These are phyloP conservation scores for Paraphaeosphaeria sporulosa DNA, from an alignment of 2,329 filamentous ascomycete genomes.

Conservation along the genomic window DNA sequence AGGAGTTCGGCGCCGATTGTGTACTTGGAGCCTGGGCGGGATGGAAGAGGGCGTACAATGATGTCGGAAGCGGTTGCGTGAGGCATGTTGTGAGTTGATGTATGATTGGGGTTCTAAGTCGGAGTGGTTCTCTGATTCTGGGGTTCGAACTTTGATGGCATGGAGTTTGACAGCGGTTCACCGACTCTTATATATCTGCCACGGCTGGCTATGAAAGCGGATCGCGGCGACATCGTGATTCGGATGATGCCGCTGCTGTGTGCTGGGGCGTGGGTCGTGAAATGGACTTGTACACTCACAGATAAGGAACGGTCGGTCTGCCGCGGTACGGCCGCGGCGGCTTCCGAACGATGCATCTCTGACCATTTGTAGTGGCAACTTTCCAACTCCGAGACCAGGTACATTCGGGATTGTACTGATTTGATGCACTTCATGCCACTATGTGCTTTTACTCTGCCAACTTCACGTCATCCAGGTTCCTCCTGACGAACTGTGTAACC, in stretches of 20 bases:
- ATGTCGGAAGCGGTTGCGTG: constrained; percentile 30
- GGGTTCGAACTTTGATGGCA: not conserved
- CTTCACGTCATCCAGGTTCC: constrained; percentile 62
- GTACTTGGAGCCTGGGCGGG: constrained; percentile 31
- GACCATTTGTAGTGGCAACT: not conserved
- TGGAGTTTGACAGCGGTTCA: not conserved
- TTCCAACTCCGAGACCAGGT: not conserved
- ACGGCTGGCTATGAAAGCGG: not conserved
- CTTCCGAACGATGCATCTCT: constrained; percentile 1
- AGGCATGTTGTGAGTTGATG: constrained; percentile 24
- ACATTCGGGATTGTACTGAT: not conserved
- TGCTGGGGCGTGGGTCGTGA: not conserved
- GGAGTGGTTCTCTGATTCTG: not conserved
- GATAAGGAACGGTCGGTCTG: constrained; percentile 13
- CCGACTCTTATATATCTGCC: not conserved
- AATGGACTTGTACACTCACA: not conserved
- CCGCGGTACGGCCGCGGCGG: constrained; percentile 15
- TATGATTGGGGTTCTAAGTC: not conserved
- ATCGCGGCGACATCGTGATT: not conserved
- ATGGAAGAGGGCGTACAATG: constrained; percentile 26
- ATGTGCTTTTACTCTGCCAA: constrained; percentile 34
- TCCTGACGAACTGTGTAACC: constrained; percentile 62
- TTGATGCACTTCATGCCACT: not conserved
- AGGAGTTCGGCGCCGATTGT: constrained; percentile 68
- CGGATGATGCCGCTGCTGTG: not conserved